These are phyloP conservation scores for Epichloe hybrida DNA, from an alignment of 2,329 filamentous ascomycete genomes.

Conservation along the genomic window DNA sequence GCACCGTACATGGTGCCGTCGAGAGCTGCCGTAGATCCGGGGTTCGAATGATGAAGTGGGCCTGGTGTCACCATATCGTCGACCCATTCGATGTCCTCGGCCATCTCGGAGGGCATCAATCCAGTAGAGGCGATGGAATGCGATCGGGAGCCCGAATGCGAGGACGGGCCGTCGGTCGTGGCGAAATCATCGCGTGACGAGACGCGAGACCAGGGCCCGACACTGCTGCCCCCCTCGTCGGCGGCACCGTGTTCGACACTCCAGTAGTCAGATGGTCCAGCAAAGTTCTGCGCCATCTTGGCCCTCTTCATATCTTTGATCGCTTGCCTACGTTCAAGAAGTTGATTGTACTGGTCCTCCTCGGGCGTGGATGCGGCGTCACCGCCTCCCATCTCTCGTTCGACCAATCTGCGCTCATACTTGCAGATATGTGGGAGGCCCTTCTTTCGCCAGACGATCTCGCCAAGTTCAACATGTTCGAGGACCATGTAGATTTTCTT, in stretches of 20 bases:
- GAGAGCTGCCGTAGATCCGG: conserved; percentile 43
- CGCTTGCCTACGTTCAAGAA: conserved; percentile 44
- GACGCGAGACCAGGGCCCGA: conserved; percentile 28
- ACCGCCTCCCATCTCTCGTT: conserved; percentile 53
- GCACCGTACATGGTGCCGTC: conserved; percentile 69
- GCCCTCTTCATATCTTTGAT: conserved; percentile 44
- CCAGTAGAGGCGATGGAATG: conserved; percentile 30
- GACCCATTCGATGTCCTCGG: conserved; percentile 25
- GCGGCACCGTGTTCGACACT: conserved; percentile 67
- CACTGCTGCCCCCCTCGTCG: conserved; percentile 32
- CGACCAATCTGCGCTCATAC: conserved; percentile 69
- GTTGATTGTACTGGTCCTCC: conserved; percentile 46
- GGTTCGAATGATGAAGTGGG: conserved; percentile 37
- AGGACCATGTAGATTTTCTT: conserved; percentile 98
- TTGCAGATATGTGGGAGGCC: conserved; percentile 70
- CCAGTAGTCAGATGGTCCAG: conserved; percentile 56
- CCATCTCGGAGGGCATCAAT: conserved; percentile 18
- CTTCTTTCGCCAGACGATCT: conserved; percentile 88
- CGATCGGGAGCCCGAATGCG: conserved; percentile 25
- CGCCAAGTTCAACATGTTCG: conserved; percentile 86
- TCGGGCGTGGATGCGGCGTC: conserved; percentile 43
- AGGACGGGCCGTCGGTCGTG: conserved; percentile 21
- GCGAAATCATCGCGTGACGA: conserved; percentile 27
- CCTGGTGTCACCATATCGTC: conserved; percentile 42
- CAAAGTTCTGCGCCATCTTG: conserved; percentile 35